These are phyloP conservation scores for Mucor mucedo DNA, from an alignment of 371 early-diverging fungal genomes.

Conservation along the genomic window DNA sequence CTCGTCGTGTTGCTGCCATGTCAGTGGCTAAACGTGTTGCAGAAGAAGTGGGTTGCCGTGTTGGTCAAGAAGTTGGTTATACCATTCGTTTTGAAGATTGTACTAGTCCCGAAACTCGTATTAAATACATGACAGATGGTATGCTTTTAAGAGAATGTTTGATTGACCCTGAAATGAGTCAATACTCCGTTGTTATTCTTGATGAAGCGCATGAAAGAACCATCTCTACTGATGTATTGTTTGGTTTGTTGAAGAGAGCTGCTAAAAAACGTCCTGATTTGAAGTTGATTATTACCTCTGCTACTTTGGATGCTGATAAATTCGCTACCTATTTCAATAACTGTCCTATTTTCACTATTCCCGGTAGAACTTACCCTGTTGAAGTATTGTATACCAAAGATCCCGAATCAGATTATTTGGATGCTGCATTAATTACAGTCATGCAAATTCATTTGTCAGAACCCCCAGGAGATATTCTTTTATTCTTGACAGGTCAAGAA, in stretches of 20 bases:
- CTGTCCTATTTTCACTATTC: constrained; percentile 96
- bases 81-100: constrained; percentile 99
- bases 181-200: constrained; percentile 94
- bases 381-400: constrained; percentile 95
- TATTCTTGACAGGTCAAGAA: constrained; percentile 98
- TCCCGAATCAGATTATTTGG: constrained; percentile 94
- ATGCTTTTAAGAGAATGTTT: constrained; percentile 97
- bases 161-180: constrained; percentile 81
- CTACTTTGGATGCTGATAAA: constrained; percentile 96
- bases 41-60: constrained; percentile 94
- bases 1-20: constrained; percentile 99
- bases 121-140: constrained; percentile 99
- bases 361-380: constrained; percentile 95
- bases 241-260: constrained; percentile 94
- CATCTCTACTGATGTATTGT: constrained; percentile 96
- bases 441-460: constrained; percentile 97
- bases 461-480: constrained; percentile 96
- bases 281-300: constrained; percentile 95
- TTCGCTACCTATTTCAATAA: constrained; percentile 88
- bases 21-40: constrained; percentile 99
- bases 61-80: constrained; percentile 98
- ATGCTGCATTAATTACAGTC: constrained; percentile 90
- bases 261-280: constrained; percentile 85
- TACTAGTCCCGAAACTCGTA: constrained; percentile 89
- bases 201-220: constrained; percentile 99